These are phyloP conservation scores for Cladorrhinum samala DNA, from an alignment of 495 filamentous ascomycete genomes.

Conservation along the genomic window DNA sequence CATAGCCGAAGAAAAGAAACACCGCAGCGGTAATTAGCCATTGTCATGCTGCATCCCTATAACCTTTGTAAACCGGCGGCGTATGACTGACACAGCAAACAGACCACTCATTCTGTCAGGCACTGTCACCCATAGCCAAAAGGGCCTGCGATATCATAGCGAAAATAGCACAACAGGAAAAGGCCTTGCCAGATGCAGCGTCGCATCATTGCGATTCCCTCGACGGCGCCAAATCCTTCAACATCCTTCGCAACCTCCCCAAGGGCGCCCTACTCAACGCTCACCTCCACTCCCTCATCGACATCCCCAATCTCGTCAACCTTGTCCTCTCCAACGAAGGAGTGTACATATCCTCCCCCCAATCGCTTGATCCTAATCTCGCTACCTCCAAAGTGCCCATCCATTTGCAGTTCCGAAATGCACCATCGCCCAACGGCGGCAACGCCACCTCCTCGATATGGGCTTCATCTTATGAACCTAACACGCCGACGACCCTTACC, in stretches of 20 bases:
- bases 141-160: background rate
- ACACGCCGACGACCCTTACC: no score
- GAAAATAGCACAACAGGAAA: no score
- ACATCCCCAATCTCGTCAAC: background rate
- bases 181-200: background rate
- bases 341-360: background rate
- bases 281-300: background rate
- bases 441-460: no score
- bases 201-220: no score
- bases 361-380: background rate
- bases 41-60: no score
- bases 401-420: no score
- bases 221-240: background rate
- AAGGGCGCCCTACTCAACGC: background rate
- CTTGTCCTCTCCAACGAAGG: background rate
- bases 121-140: background rate
- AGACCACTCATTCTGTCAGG: background rate
- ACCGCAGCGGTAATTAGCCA: slow-evolving; percentile 34
- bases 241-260: background rate
- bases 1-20: slow-evolving; percentile 68
- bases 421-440: no score
- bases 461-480: no score
- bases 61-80: no score
- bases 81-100: no score
- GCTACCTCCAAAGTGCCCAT: background rate